Conservation (phyloP, 371 early-diverging fungal species). For the Syncephalastrum monosporum region DNA sequence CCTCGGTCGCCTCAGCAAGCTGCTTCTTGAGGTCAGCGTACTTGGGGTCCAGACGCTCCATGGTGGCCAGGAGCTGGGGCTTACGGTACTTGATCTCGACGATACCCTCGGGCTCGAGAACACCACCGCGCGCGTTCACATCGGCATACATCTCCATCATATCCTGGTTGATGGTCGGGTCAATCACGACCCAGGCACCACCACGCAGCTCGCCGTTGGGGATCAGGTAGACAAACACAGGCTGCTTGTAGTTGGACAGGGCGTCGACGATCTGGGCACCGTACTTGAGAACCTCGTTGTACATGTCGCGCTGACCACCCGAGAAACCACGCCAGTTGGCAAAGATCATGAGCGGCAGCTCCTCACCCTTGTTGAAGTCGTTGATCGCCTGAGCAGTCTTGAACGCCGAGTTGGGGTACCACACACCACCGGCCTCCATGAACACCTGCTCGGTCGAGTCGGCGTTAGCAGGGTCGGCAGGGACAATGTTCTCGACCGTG, state of each 20-base stretch:
- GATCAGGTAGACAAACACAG: constrained; percentile 96
- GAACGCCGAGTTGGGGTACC: constrained; percentile 98
- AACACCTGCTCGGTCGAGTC: constrained; percentile 86
- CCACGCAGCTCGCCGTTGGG: constrained; percentile 97
- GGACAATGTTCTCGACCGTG: constrained; percentile 86
- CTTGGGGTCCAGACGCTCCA: constrained; percentile 86
- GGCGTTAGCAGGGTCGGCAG: constrained; percentile 93
- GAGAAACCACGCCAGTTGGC: constrained; percentile 99
- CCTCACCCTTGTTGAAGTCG: constrained; percentile 98
- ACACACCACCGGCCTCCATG: constrained; percentile 96
- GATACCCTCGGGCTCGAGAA: constrained; percentile 98
- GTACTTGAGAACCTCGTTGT: constrained; percentile 95
- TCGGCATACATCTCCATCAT: constrained; percentile 99
- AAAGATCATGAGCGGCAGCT: constrained; percentile 96
- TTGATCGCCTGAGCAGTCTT: constrained; percentile 98
- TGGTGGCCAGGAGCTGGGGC: constrained; percentile 85
- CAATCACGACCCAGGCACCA: constrained; percentile 99
- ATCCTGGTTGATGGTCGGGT: constrained; percentile 95
- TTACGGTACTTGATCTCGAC: constrained; percentile 99
- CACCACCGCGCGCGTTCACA: constrained; percentile 88
- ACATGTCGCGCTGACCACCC: constrained; percentile 99
- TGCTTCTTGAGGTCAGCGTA: constrained; percentile 74
- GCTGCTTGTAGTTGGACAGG: constrained; percentile 89
- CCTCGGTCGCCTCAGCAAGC: constrained; percentile 49
- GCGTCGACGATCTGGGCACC: constrained; percentile 98